These are phyloP conservation scores for Penicillium pancosmium DNA, from an alignment of 495 filamentous ascomycete species.

Conservation along the genomic window DNA sequence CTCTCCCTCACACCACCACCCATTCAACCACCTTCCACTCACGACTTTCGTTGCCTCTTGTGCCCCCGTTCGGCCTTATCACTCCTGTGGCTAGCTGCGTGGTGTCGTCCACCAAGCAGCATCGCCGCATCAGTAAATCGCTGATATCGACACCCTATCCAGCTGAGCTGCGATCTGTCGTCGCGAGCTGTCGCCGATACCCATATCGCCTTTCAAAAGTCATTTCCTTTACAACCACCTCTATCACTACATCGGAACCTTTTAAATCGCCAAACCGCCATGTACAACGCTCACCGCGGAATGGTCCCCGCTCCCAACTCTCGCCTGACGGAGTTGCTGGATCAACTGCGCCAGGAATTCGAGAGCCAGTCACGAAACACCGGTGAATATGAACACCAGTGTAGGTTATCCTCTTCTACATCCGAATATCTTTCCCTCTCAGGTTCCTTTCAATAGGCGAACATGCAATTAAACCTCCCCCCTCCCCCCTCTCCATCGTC, in stretches of 20 bases:
- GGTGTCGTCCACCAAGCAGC: constrained; percentile 34
- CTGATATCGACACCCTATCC: constrained; percentile 18
- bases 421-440: not conserved
- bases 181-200: constrained; percentile 23
- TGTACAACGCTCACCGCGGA: constrained; percentile 91
- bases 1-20: constrained; percentile 11
- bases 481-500: not conserved
- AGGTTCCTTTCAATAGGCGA: not conserved
- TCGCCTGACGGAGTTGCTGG: constrained; percentile 87
- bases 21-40: constrained; percentile 8
- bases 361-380: constrained; percentile 75
- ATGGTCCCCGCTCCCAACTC: constrained; percentile 73
- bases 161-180: constrained; percentile 17
- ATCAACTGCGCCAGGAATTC: constrained; percentile 87
- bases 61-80: constrained; percentile 6
- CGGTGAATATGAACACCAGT: constrained; percentile 84
- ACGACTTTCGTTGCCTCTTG: constrained; percentile 9
- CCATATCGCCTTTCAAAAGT: constrained; percentile 8
- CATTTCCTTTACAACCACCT: not conserved
- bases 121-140: constrained; percentile 23
- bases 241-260: not conserved
- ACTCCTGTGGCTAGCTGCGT: constrained; percentile 31
- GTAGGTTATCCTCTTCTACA: constrained; percentile 58
- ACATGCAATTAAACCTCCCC: not conserved
- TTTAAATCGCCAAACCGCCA: constrained; percentile 40